These are phyloP conservation scores for Knufia petricola DNA, from an alignment of 2,329 filamentous ascomycete species.

Conservation along the genomic window DNA sequence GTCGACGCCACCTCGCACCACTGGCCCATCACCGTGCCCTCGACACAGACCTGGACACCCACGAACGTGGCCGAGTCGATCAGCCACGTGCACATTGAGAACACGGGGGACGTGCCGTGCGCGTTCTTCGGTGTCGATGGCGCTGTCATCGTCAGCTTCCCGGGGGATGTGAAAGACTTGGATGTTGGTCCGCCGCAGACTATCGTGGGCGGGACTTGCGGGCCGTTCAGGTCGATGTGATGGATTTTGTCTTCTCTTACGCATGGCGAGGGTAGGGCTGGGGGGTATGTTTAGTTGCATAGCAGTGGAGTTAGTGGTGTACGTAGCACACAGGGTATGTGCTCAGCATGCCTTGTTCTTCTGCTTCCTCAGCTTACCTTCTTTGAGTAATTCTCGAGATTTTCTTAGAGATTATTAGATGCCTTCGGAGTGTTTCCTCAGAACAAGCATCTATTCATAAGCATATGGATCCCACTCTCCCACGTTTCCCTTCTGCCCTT, in stretches of 20 bases:
- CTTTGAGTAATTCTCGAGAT: no score
- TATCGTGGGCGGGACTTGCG: constrained; percentile 15
- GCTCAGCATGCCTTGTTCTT: no score
- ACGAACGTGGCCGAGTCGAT: constrained; percentile 14
- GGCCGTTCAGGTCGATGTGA: constrained; percentile 11
- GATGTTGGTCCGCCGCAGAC: constrained; percentile 17
- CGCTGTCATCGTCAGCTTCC: constrained; percentile 11
- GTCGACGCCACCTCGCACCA: constrained; percentile 15
- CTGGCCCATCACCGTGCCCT: constrained; percentile 13
- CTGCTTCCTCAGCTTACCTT: no score
- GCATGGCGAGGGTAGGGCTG: no score
- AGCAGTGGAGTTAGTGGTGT: no score
- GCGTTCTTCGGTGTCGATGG: constrained; percentile 17
- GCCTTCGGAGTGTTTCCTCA: no score
- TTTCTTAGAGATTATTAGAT: no score
- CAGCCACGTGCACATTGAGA: constrained; percentile 12
- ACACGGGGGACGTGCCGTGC: constrained; percentile 10
- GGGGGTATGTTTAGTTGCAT: no score
- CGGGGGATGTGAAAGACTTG: constrained; percentile 11
- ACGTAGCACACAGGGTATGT: no score
- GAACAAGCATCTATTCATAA: no score
- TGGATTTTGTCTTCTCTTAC: no score
- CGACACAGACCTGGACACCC: constrained; percentile 11
- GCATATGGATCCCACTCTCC: constrained; percentile 17
- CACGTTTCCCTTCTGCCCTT: constrained; percentile 41